phyloP scores from a whole-genome alignment of 1,284 basidiomycete species.

The Ceratobasidium sp. region DNA sequence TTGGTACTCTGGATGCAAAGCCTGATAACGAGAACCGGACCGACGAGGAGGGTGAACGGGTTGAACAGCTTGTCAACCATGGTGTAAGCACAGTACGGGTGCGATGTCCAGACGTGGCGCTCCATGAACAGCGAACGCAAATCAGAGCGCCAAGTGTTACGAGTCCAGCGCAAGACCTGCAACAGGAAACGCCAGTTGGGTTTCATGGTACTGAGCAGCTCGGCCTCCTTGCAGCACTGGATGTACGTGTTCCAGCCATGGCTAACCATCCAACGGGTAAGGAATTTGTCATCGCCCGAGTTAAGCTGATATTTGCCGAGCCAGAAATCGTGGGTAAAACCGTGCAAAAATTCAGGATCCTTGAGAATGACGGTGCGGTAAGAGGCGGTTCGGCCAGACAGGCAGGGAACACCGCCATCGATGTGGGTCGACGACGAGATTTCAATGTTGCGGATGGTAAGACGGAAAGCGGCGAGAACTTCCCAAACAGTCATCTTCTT shows the following conservation, averaged over 20 bases:
- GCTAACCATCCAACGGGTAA: slow-evolving; percentile 95
- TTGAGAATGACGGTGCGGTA: slow-evolving; percentile 93
- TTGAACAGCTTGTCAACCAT: slow-evolving; percentile 96
- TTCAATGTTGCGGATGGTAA: slow-evolving; percentile 93
- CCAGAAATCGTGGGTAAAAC: slow-evolving; percentile 94
- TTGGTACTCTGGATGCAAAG: slow-evolving; percentile 83
- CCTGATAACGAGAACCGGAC: slow-evolving; percentile 79
- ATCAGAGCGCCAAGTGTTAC: slow-evolving; percentile 93
- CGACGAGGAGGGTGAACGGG: slow-evolving; percentile 85
- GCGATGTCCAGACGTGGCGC: slow-evolving; percentile 84
- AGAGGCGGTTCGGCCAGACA: slow-evolving; percentile 90
- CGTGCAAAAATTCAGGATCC: slow-evolving; percentile 90
- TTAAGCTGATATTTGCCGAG: slow-evolving; percentile 92
- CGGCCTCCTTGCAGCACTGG: slow-evolving; percentile 89
- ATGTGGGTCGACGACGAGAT: slow-evolving; percentile 89
- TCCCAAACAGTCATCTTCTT: slow-evolving; percentile 90
- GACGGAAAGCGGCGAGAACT: slow-evolving; percentile 88
- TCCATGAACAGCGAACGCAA: slow-evolving; percentile 89
- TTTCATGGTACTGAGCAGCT: slow-evolving; percentile 92
- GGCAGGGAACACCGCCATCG: slow-evolving; percentile 89
- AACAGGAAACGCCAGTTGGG: slow-evolving; percentile 95
- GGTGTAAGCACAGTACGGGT: slow-evolving; percentile 91
- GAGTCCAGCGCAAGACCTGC: slow-evolving; percentile 90
- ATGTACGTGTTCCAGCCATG: slow-evolving; percentile 95
- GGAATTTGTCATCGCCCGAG: slow-evolving; percentile 92